These are phyloP conservation scores for Casuarina equisetifolia DNA, from an alignment of 306 rosid species.

Conservation along the genomic window DNA sequence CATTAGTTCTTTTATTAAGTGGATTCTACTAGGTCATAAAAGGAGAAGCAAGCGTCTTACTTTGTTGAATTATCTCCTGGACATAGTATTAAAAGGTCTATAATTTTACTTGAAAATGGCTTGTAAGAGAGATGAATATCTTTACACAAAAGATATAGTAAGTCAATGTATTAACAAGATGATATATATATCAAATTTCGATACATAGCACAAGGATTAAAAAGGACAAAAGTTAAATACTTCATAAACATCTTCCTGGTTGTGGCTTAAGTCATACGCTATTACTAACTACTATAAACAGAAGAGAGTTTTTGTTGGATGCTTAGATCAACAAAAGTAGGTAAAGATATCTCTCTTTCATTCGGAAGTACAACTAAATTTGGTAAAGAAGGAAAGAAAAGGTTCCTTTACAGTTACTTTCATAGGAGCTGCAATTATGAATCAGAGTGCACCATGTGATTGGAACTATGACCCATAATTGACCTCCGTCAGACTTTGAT, in stretches of 20 bases:
- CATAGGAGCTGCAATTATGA: conserved; percentile 26
- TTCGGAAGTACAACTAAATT: neutral
- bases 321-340: neutral
- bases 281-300: neutral
- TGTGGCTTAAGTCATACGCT: neutral
- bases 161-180: no score
- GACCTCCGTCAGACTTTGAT: conserved; percentile 7
- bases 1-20: neutral
- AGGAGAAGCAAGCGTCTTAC: neutral
- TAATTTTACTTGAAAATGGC: no score
- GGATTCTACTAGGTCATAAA: neutral
- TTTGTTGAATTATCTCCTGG: no score
- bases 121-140: no score
- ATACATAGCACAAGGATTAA: neutral
- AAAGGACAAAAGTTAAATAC: neutral
- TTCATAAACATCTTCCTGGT: neutral
- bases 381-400: neutral
- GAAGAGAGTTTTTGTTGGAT: neutral
- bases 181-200: no score
- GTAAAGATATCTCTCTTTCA: neutral
- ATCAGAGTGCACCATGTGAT: neutral
- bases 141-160: no score
- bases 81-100: no score
- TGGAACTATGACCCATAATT: conserved; percentile 1
- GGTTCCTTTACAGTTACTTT: neutral